These are phyloP conservation scores for Quercus lobata DNA, from an alignment of 331 rosid genomes.

Conservation along the genomic window DNA sequence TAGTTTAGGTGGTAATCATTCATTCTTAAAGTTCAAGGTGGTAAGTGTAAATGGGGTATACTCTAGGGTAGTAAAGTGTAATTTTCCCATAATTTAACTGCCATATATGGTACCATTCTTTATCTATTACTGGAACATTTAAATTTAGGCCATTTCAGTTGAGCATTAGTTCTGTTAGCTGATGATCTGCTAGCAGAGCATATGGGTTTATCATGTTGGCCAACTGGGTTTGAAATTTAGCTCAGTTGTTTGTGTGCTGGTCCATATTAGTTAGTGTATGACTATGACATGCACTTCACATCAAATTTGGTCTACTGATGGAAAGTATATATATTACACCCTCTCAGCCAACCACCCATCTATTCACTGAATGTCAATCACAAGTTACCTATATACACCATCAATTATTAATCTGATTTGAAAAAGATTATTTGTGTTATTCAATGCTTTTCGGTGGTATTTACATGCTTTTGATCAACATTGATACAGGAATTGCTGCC, in stretches of 20 bases:
- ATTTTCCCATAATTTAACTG: neutral
- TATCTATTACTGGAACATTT: neutral
- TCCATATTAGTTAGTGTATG: neutral
- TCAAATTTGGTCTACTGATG: neutral
- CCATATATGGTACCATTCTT: neutral
- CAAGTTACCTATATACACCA: neutral
- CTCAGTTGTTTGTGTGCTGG: conserved; percentile 2
- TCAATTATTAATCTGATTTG: neutral
- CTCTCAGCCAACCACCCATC: neutral
- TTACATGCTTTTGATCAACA: conserved; percentile 22
- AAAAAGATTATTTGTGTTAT: conserved; percentile 8
- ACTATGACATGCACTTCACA: neutral
- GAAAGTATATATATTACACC: neutral
- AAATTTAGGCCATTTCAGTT: neutral
- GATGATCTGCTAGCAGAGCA: conserved; percentile 7
- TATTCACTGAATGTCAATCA: neutral
- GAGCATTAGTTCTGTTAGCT: conserved; percentile 18
- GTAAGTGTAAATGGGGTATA: too few species aligned
- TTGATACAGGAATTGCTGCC: conserved; percentile 72
- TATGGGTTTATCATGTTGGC: neutral
- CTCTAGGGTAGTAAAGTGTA: too few species aligned
- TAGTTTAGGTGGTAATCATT: too few species aligned
- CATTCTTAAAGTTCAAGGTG: too few species aligned
- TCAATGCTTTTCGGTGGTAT: neutral
- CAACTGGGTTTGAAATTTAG: neutral